Evolutionary conservation across 768 basidiomycete species (phyloP), one percentile per base, ranked within the genome.

Genomic region (Boletus coccyginus): DNA sequence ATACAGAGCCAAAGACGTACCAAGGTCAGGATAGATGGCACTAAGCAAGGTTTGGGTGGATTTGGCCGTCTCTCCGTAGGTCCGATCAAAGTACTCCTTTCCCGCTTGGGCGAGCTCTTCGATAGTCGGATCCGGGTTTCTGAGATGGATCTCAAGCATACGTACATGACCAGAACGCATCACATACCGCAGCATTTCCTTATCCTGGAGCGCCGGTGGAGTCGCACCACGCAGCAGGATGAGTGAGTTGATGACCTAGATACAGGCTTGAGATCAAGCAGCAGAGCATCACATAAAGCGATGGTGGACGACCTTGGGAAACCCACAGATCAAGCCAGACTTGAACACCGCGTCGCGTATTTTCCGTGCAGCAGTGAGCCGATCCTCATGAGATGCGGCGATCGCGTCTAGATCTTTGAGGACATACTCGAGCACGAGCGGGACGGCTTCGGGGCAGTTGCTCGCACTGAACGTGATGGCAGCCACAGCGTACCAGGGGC

Each of bases 281-380:
- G 10, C n/a, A n/a, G 21, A 33, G 21, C n/a, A 13, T 16, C 29
- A 21, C 31, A n/a, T 19, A 1, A 31, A 17, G 14, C n/a, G 44
- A 49, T 10, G 40, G 44, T 29, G 42, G 38, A 21, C 57, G 61
- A 86, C 87, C 72, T 78, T 81, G 3, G 85, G 78, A 62, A 81
- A 83, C 9, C 86, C 87, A 51, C 75, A 73, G 19, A 80, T 74
- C 59, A 85, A 62, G 5, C 83, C 86, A 5, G 81, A 77, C 64
- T 86, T 86, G 71, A 88, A 80, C 7, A 88, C 58, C 1, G 79
- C 81, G 57, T 88, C 87, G 32, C 84, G 74, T n/a, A 87, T 67
- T 60, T 78, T 84, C 50, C 79, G 75, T 39, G 80, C 80, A 3
- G 87, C 72, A 9, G 74, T 44, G 24, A 74, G 63, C 39, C 68